These are phyloP conservation scores for Cydonia oblonga DNA, from an alignment of 331 rosid genomes.

Conservation along the genomic window DNA sequence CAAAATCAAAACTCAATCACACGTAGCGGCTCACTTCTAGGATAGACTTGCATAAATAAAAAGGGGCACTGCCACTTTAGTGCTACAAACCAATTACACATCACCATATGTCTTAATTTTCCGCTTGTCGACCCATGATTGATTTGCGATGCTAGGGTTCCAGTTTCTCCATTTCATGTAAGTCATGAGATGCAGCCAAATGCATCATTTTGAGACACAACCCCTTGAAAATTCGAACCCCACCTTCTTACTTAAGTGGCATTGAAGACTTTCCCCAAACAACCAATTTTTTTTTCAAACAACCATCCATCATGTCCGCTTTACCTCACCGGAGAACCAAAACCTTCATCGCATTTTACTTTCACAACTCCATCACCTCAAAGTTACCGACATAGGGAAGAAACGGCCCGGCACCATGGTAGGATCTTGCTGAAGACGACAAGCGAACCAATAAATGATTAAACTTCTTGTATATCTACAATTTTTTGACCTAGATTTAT, in stretches of 20 bases:
- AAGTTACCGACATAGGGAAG: not conserved
- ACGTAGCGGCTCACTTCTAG: not conserved
- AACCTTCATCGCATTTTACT: not conserved
- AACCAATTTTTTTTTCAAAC: not conserved
- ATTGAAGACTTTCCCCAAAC: not conserved
- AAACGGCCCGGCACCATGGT: not conserved
- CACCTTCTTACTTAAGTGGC: not conserved
- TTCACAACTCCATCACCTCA: not conserved
- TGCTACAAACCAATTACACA: too few relatives aligned
- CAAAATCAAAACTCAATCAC: not conserved
- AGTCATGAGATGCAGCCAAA: not conserved
- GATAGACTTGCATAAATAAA: not conserved
- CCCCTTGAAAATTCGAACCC: not conserved
- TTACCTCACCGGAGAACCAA: not conserved
- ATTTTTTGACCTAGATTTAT: too few relatives aligned
- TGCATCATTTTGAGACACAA: not conserved
- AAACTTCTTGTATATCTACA: too few relatives aligned
- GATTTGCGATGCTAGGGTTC: not conserved
- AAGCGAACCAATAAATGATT: too few relatives aligned
- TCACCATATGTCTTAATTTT: too few relatives aligned
- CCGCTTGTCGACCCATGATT: too few relatives aligned
- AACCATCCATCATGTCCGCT: not conserved
- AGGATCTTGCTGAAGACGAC: too few relatives aligned
- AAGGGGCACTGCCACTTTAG: too few relatives aligned
- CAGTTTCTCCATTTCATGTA: not conserved